These are phyloP conservation scores for Mucor velutinosus DNA, from an alignment of 371 early-diverging fungal species.

Conservation along the genomic window DNA sequence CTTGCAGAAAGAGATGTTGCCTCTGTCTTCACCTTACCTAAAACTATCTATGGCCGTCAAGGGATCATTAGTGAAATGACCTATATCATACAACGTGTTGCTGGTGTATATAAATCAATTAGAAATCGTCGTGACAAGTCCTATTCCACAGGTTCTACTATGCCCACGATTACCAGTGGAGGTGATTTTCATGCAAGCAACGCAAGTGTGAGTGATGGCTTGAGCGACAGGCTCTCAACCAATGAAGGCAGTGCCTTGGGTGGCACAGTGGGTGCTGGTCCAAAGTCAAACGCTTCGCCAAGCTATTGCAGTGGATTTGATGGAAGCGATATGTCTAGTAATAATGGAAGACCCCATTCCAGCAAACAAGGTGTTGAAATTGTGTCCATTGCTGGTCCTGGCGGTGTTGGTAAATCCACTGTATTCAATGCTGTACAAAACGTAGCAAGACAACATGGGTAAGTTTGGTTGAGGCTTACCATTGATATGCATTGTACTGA, in stretches of 20 bases:
- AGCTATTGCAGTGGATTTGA: constrained; percentile 37
- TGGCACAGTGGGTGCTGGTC: constrained; percentile 1
- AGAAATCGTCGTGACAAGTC: constrained; percentile 16
- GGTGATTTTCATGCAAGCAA: constrained; percentile 18
- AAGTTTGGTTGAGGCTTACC: not conserved
- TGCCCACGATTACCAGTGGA: constrained; percentile 20
- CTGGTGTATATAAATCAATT: constrained; percentile 30
- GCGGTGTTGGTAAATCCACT: constrained; percentile 51
- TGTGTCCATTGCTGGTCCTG: constrained; percentile 41
- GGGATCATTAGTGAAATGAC: constrained; percentile 37
- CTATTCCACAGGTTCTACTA: constrained; percentile 16
- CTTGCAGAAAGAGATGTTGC: constrained; percentile 48
- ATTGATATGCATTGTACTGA: not conserved
- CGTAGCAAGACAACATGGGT: constrained; percentile 46
- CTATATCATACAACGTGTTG: constrained; percentile 38
- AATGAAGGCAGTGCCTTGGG: not conserved
- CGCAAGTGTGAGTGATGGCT: constrained; percentile 22
- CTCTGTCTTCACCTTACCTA: constrained; percentile 48
- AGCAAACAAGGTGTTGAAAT: constrained; percentile 33
- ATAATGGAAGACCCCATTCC: constrained; percentile 2
- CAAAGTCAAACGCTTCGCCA: constrained; percentile 35
- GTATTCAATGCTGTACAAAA: constrained; percentile 39
- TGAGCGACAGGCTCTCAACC: constrained; percentile 12
- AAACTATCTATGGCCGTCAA: constrained; percentile 45
- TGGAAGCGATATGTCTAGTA: constrained; percentile 36